A percentile compares a stretch with the other conserved stretches of the same genome.
Conservation (phyloP, 2,329 filamentous ascomycete species). For the Fusarium sp. region DNA sequence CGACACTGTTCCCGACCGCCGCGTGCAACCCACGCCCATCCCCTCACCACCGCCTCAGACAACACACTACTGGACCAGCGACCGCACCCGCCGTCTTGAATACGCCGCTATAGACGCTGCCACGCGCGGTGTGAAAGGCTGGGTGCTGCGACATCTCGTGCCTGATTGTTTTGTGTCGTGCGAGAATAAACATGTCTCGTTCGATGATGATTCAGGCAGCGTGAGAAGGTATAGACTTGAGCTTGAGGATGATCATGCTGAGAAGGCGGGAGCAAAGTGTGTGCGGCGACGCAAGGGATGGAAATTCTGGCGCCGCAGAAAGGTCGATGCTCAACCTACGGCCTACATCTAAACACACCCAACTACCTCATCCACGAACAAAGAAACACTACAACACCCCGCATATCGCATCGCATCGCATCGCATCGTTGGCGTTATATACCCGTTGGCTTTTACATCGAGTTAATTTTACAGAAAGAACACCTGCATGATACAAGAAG, state of each 20-base stretch:
- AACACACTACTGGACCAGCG: constrained; percentile 74
- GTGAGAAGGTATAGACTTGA: constrained; percentile 70
- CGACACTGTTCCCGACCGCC: constrained; percentile 27
- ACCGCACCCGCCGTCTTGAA: constrained; percentile 68
- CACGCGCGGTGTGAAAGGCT: constrained; percentile 67
- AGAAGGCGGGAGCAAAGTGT: constrained; percentile 32
- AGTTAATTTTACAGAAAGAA: constrained; percentile 13
- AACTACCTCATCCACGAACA: background rate
- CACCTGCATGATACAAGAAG: constrained; percentile 35
- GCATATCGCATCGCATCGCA: constrained; percentile 42
- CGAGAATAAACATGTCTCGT: constrained; percentile 59
- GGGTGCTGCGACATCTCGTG: constrained; percentile 65
- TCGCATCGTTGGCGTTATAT: constrained; percentile 50
- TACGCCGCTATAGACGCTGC: constrained; percentile 74
- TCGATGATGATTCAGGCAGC: constrained; percentile 70
- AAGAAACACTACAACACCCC: background rate
- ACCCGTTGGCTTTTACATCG: constrained; percentile 45
- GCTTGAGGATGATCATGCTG: constrained; percentile 57
- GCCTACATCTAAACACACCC: constrained; percentile 15
- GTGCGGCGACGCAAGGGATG: constrained; percentile 41
- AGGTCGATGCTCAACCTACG: constrained; percentile 29
- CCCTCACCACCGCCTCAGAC: constrained; percentile 64
- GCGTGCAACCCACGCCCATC: constrained; percentile 33
- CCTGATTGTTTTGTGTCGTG: constrained; percentile 69
- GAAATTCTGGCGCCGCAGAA: constrained; percentile 44